Evolutionary conservation across 768 basidiomycete genomes (phyloP), one percentile per base, ranked within the genome.

Genomic region (Epithele typhae): DNA sequence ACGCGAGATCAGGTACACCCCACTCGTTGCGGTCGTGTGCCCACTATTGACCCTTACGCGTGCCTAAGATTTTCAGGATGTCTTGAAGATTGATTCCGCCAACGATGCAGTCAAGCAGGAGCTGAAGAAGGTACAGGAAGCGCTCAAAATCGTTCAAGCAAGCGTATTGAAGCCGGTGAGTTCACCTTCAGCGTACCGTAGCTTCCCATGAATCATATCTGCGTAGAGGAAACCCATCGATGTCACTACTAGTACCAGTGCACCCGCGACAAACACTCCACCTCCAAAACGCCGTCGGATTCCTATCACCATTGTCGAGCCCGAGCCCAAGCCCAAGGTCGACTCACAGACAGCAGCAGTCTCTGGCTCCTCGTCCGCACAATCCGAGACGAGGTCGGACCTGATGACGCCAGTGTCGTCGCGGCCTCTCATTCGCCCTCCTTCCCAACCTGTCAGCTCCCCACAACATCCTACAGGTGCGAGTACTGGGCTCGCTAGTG

Each of bases 81-180:
- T 82, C 1, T 63, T 84, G 18, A 66, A 66, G 32, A 57, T 85
- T 0, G 90, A 92, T 47, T 80, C 87, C 3, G 53, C 68, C 0
- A 91, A 92, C 56, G 66, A 66, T 5, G 67, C 80, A 4, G 77
- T 86, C 0, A 78, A 75, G 59, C 68, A 75, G 15, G 90, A 92
- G 62, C 63, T 90, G 38, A 64, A 61, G 7, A 80, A 74, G 21
- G 65, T 87, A 1, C 65, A 67, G 0, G 64, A 68, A 25, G 40
- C 73, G 2, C 61, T 70, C 18, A 66, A 62, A 40, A 56, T 69
- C 68, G 48, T 54, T 54, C 25, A 75, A 68, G 57, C 61, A 72
- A 14, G n/a, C n/a, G n/a, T n/a, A n/a, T n/a, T n/a, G n/a, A 46
- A 40, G 14, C 22, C 48, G 35, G 56, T 49, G 42, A 25, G 60